Evolutionary conservation across 441 rosid genomes (phyloP).

Genomic region (Capsella rubella): DNA sequence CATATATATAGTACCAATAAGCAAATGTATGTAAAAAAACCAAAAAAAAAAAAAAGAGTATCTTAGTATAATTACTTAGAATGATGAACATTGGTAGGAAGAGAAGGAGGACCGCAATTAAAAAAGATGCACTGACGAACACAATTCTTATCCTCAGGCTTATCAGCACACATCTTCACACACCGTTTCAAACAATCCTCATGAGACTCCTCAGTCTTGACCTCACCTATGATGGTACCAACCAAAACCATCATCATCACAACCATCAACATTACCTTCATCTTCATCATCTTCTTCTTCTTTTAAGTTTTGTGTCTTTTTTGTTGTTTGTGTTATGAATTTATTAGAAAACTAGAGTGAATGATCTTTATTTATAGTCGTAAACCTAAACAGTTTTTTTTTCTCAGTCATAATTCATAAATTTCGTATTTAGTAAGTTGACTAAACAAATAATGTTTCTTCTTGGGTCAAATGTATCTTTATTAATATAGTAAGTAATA

Average conservation of each 20-base stretch:
- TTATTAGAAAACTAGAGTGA: conserved; percentile 2
- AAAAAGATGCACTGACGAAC: conserved; percentile 11
- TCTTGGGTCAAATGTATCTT: no score
- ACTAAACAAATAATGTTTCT: not conserved
- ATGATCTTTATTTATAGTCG: conserved; percentile 14
- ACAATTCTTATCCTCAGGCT: conserved; percentile 13
- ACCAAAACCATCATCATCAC: conserved; percentile 22
- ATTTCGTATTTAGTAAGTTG: not conserved
- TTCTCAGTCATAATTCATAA: conserved; percentile 1
- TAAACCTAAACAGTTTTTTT: not conserved
- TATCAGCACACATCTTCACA: not conserved
- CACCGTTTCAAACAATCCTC: not conserved
- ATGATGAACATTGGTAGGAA: not conserved
- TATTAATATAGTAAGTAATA: no score
- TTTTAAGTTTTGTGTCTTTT: not conserved
- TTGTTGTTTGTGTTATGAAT: not conserved
- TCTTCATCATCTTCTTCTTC: conserved; percentile 7
- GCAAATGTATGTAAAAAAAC: not conserved
- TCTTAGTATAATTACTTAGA: not conserved
- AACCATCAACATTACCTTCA: conserved; percentile 19
- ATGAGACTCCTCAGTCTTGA: not conserved
- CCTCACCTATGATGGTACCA: conserved; percentile 20
- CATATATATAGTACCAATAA: not conserved
- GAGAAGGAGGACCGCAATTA: conserved; percentile 22
- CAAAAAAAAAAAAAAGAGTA: not conserved